phyloP scores from a whole-genome alignment of 768 basidiomycete species.

The Amanita pallidorosea region DNA sequence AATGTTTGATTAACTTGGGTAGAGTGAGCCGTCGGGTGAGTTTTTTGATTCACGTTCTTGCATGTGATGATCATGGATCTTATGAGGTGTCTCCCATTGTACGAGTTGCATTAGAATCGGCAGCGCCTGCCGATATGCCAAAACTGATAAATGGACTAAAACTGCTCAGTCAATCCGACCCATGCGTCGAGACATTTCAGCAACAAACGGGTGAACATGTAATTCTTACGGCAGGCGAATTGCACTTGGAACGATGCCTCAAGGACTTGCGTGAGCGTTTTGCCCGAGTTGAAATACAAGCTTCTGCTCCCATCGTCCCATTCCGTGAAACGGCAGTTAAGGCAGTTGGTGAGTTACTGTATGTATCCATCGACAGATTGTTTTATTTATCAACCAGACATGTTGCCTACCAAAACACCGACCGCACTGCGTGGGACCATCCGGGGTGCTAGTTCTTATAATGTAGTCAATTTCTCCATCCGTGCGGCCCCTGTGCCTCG shows the following conservation, averaged over 20 bases:
- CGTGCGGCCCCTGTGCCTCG: conserved; percentile 74
- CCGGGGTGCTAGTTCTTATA: conserved; percentile 53
- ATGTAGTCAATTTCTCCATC: conserved; percentile 71
- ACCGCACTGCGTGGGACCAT: conserved; percentile 72
- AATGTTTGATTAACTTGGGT: conserved; percentile 73
- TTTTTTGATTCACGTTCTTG: conserved; percentile 11
- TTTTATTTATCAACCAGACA: conserved; percentile 43
- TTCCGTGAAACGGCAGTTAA: conserved; percentile 92
- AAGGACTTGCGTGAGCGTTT: conserved; percentile 96
- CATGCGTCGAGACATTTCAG: conserved; percentile 95
- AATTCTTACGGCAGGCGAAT: conserved; percentile 89
- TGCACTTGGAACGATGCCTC: conserved; percentile 94
- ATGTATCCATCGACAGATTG: neutral
- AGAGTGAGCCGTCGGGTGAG: conserved; percentile 52
- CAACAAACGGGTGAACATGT: conserved; percentile 97
- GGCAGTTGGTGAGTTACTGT: conserved; percentile 43
- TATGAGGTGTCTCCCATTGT: conserved; percentile 80
- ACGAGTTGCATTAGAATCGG: conserved; percentile 87
- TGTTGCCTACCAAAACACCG: conserved; percentile 72
- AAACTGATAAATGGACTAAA: conserved; percentile 82
- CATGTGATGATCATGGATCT: neutral
- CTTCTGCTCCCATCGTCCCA: conserved; percentile 93
- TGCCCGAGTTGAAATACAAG: conserved; percentile 85
- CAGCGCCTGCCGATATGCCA: conserved; percentile 73
- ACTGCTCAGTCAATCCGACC: conserved; percentile 88